A percentile compares a stretch with the other conserved stretches of the same genome.
These are phyloP conservation scores for Yamadazyma mexicana DNA, from an alignment of 1,139 yeast species.

Conservation along the genomic window DNA sequence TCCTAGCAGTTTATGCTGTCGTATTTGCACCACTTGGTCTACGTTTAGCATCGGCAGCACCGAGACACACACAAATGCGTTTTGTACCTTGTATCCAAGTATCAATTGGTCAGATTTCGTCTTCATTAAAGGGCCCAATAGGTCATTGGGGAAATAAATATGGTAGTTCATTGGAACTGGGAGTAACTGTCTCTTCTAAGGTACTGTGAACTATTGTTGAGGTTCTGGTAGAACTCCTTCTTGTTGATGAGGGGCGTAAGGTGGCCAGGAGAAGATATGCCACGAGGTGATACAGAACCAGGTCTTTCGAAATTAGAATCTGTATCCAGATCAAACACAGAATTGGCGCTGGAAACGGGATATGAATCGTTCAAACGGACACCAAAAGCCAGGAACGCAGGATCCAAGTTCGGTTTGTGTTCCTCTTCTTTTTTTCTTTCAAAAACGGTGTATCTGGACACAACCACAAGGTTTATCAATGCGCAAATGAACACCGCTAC, in stretches of 20 bases:
- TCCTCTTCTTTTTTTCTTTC: not conserved
- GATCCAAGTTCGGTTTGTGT: not conserved
- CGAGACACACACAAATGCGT: conserved; percentile 28
- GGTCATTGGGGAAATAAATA: conserved; percentile 39
- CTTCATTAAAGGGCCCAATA: conserved; percentile 12
- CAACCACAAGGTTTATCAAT: not conserved
- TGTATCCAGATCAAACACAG: conserved; percentile 1
- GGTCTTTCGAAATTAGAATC: not conserved
- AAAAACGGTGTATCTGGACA: not conserved
- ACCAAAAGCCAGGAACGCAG: not conserved
- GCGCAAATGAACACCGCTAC: not conserved
- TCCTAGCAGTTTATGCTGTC: conserved; percentile 10
- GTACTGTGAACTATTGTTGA: conserved; percentile 45
- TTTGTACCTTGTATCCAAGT: conserved; percentile 28
- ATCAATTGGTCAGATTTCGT: conserved; percentile 6
- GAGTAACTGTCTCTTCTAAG: conserved; percentile 44
- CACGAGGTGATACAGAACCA: not conserved
- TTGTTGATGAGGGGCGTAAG: not conserved
- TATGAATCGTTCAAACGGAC: not conserved
- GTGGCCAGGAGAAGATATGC: not conserved
- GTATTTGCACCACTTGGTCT: not conserved
- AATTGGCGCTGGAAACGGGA: not conserved
- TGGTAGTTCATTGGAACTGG: conserved; percentile 22
- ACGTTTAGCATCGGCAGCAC: conserved; percentile 7
- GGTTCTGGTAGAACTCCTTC: conserved; percentile 30